Base-by-base conservation (phyloP, 164 flowering plant genomes). In the Vitis amurensis region DNA sequence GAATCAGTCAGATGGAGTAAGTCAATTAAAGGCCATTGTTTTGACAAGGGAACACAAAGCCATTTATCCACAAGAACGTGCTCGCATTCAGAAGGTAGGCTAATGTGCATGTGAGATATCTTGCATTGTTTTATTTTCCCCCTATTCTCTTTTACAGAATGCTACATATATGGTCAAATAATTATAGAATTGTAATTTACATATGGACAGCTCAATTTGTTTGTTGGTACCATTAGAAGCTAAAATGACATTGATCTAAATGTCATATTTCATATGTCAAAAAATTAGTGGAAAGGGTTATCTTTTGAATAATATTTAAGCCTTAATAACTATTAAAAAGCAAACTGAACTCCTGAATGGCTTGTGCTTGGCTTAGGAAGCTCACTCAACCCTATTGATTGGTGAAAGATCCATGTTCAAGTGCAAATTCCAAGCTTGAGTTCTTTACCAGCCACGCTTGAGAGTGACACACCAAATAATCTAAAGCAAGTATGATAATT, bases 11-110 rank as follows among this genome's bases (percentile, higher is more conserved):
- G 84, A 81, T 71, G 81, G 72, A 55, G 56, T 67, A 64, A 77
- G 63, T 73, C 57, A 79, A 53, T 67, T 91, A 57, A 93, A 93
- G 81, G 91, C 97, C 64, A 90, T 93, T 85, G 92, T 90, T 74
- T 76, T 93, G 75, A 91, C 98, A 14, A 83, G 98, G 80, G 98
- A 93, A 68, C 98, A 93, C 79, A 93, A 93, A 79, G 93, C 95
- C 55, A 93, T 93, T 64, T 93, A 85, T 82, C 97, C 97, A 29
- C 93, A 84, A 56, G 97, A 93, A 68, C 88, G 98, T 63, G 81
- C 87, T 73, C 92, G 97, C n/a, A 91, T 93, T 61, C 89, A 86
- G 68, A 93, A 91, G 91, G 98, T 86, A 23, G 27, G 27, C 27
- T 23, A 23, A 23, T 23, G 27, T 31, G 12, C 2, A 48, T 29